These are phyloP conservation scores for Periconia sp. DNA, from an alignment of 2,329 filamentous ascomycete species.

Conservation along the genomic window DNA sequence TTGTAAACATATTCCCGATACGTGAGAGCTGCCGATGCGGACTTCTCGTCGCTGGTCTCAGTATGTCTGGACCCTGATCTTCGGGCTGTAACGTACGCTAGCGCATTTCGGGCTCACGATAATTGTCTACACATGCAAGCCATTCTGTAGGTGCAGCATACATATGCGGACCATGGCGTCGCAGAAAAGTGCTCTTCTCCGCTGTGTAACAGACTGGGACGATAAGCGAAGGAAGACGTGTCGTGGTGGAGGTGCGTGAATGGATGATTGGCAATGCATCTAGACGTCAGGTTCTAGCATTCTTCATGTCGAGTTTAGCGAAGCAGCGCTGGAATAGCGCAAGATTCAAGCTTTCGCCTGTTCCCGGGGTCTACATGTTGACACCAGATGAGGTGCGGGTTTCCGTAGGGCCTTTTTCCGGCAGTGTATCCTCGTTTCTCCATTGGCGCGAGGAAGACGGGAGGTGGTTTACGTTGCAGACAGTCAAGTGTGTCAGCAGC, in stretches of 20 bases:
- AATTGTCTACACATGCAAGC: too few relatives aligned
- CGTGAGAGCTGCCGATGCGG: too few relatives aligned
- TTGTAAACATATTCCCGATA: too few relatives aligned
- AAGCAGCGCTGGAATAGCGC: background rate
- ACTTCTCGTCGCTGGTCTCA: too few relatives aligned
- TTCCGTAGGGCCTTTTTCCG: background rate
- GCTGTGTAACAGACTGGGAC: background rate
- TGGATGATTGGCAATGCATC: background rate
- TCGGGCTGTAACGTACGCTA: background rate
- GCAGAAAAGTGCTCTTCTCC: background rate
- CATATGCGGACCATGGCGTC: background rate
- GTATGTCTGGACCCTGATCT: conserved; percentile 1
- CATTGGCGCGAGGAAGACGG: background rate
- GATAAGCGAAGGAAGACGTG: background rate
- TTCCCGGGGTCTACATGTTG: background rate
- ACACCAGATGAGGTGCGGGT: background rate
- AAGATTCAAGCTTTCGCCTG: background rate
- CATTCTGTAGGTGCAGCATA: too few relatives aligned
- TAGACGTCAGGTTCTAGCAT: conserved; percentile 4
- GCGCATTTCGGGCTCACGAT: conserved; percentile 1
- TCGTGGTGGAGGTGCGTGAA: background rate
- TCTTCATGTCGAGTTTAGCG: conserved; percentile 1
- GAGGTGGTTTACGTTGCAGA: conserved; percentile 1
- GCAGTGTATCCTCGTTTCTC: background rate
- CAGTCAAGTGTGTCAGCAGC: conserved; percentile 2